Percentiles rank a stretch among this genome's conserved stretches.
These are phyloP conservation scores for Mycena sanguinolenta DNA, from an alignment of 768 basidiomycete species.

Conservation along the genomic window DNA sequence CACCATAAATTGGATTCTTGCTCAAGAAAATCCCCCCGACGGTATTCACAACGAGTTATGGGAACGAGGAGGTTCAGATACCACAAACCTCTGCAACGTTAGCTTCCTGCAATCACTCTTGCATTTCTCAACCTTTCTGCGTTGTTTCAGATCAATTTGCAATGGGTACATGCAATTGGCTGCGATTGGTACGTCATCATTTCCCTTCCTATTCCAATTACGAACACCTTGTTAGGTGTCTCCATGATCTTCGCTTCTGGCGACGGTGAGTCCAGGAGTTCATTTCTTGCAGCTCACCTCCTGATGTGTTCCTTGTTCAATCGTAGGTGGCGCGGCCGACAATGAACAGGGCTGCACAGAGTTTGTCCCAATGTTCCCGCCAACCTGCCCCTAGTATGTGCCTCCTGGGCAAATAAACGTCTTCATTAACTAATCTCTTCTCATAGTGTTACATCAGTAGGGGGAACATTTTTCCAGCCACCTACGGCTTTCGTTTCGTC, in stretches of 20 bases:
- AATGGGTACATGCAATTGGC: constrained; percentile 30
- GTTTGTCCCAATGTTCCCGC: constrained; percentile 26
- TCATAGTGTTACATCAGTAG: constrained; percentile 25
- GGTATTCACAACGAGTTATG: constrained; percentile 29
- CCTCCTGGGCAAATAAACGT: constrained; percentile 5
- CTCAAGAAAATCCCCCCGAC: constrained; percentile 25
- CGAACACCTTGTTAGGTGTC: constrained; percentile 14
- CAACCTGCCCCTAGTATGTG: constrained; percentile 28
- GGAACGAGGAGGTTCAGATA: constrained; percentile 8
- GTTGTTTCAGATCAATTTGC: constrained; percentile 16
- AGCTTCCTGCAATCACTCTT: constrained; percentile 2
- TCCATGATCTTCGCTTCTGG: constrained; percentile 31
- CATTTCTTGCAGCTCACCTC: constrained; percentile 8
- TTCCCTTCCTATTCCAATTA: constrained; percentile 4
- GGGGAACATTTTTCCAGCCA: constrained; percentile 28
- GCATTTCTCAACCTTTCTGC: constrained; percentile 3
- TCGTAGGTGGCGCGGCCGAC: constrained; percentile 23
- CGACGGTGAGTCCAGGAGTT: constrained; percentile 19
- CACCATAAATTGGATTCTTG: constrained; percentile 24
- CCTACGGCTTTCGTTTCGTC: constrained; percentile 26
- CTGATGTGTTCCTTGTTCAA: constrained; percentile 6
- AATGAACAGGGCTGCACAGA: constrained; percentile 16
- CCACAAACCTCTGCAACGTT: constrained; percentile 23
- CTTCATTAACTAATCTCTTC: neutral
- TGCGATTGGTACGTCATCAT: constrained; percentile 16